Evolutionary conservation across 1,139 yeast species (phyloP), one percentile per base, ranked within the genome.

Genomic region (Taiozyma sp.): DNA sequence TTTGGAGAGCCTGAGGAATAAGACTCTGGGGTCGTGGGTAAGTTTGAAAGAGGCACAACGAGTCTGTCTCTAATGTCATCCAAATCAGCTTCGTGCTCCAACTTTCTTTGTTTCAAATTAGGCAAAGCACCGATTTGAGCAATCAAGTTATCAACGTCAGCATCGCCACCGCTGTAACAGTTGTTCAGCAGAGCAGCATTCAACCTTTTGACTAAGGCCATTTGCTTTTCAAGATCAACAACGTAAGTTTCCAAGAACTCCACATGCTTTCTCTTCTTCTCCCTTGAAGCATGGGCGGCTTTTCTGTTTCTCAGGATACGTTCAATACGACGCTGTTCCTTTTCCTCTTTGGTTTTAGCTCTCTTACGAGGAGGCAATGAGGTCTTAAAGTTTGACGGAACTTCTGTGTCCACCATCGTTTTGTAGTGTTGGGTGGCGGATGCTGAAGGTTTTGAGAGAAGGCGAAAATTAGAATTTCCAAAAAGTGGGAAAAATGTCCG

Each of bases 261-360:
- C 54, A 93, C 86, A 67, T 91, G 96, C 66, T 84, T 82, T 65
- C 98, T 81, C 79, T 93, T 93, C 81, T 91, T 91, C 67, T 93
- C 99, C 58, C 99, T 81, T 34, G 96, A 88, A 46, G 96, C 96
- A 67, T 93, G 98, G 45, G 99, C 99, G 26, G 99, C 98, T 66
- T 93, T 86, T 63, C 99, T 81, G 69, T 93, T 93, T 66, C 99
- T 80, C 66, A 93, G 76, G 50, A 93, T 90, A 53, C 99, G 76
- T 71, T 93, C 98, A 49, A 91, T 82, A 50, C 97, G 80, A 56
- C 99, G 85, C 70, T 91, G 97, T 70, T 93, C 98, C 73, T 91
- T 93, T 72, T 93, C 99, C 69, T 91, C 97, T 62, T 88, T 82
- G 43, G 99, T 93, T 74, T 88, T 89, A 11, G 99, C 99, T 61